Evolutionary conservation across 2,329 filamentous ascomycete species (phyloP), one percentile per base, ranked within the genome.

Genomic region (Fusarium sp.): DNA sequence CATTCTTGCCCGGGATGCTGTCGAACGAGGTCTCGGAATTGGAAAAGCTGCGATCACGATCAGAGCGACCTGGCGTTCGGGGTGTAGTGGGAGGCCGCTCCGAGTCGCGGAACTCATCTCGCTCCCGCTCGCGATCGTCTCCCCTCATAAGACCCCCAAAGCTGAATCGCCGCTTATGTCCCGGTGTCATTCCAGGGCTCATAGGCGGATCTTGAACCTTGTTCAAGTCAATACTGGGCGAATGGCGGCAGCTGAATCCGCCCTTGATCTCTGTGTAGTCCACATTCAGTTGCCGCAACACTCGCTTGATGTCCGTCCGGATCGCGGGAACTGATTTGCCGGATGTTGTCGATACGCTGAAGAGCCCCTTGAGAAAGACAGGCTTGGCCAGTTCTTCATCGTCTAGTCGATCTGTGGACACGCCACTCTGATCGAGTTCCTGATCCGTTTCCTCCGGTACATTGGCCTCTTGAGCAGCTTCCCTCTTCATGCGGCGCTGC

Each of bases 331-430:
- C 88, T 1, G 95, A 93, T 77, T 97, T 97, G 76, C 91, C 96
- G 60, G 94, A 98, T 8, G 96, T 99, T 0, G 96, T 99, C 6
- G 94, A 97, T 55, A 98, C 96, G 75, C 95, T 98, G 82, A 99
- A 98, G 19, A 99, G 85, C 6, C 96, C 96, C 80, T 98, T 99
- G 59, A 99, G 87, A 78, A 92, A 98, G 5, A 98, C 96, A 0
- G 96, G 96, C 78, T 97, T 98, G 54, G 95, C 91, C 64, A 95
- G 88, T 71, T 97, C 94, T 7, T 92, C 90, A 71, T 88, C 89
- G 65, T 89, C 86, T 11, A 91, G 79, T 24, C 87, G 82, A 40
- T 91, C 89, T 3, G 85, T 88, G 10, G 89, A 91, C 28, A 85
- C 79, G 5, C 87, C 87, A 61, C 87, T 90, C 34, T 84, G 84